These are phyloP conservation scores for Copromyces sp. DNA, from an alignment of 495 filamentous ascomycete genomes.

Conservation along the genomic window DNA sequence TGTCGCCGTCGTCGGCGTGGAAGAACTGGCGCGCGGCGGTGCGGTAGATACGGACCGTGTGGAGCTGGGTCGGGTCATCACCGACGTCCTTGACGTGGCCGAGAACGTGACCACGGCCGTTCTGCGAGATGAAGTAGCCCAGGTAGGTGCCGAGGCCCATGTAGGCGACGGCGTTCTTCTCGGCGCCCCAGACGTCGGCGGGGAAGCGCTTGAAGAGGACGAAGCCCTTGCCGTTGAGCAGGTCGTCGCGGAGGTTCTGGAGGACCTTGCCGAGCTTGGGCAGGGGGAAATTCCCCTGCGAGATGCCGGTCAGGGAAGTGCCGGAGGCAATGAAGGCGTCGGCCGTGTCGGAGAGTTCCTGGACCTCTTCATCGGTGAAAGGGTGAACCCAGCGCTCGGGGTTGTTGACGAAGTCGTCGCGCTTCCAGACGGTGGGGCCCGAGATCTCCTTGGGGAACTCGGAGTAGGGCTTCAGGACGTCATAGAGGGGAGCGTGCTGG, in stretches of 20 bases:
- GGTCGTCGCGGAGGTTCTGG: slow-evolving; percentile 49
- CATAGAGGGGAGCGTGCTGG: slow-evolving; percentile 66
- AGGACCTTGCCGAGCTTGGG: slow-evolving; percentile 50
- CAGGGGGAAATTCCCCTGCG: slow-evolving; percentile 59
- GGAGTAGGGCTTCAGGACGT: slow-evolving; percentile 54
- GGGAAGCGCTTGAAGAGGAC: slow-evolving; percentile 82
- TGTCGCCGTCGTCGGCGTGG: slow-evolving; percentile 71
- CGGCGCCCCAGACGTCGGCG: slow-evolving; percentile 61
- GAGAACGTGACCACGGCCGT: slow-evolving; percentile 76
- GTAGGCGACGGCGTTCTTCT: slow-evolving; percentile 76
- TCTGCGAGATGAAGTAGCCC: slow-evolving; percentile 79
- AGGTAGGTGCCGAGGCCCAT: slow-evolving; percentile 84
- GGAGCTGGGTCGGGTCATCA: slow-evolving; percentile 69
- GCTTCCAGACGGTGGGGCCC: slow-evolving; percentile 70
- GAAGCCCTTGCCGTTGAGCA: slow-evolving; percentile 80
- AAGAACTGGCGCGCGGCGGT: slow-evolving; percentile 75
- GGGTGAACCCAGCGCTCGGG: slow-evolving; percentile 70
- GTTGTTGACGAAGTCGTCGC: slow-evolving; percentile 58
- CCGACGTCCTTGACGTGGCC: slow-evolving; percentile 88
- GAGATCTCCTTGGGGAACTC: slow-evolving; percentile 64
- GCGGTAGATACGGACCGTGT: slow-evolving; percentile 78
- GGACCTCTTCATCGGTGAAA: slow-evolving; percentile 55
- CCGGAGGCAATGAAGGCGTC: slow-evolving; percentile 56
- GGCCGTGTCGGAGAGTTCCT: slow-evolving; percentile 54
- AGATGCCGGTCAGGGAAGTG: slow-evolving; percentile 62